phyloP scores from a whole-genome alignment of 495 filamentous ascomycete genomes.

The Glarea lozoyensis region DNA sequence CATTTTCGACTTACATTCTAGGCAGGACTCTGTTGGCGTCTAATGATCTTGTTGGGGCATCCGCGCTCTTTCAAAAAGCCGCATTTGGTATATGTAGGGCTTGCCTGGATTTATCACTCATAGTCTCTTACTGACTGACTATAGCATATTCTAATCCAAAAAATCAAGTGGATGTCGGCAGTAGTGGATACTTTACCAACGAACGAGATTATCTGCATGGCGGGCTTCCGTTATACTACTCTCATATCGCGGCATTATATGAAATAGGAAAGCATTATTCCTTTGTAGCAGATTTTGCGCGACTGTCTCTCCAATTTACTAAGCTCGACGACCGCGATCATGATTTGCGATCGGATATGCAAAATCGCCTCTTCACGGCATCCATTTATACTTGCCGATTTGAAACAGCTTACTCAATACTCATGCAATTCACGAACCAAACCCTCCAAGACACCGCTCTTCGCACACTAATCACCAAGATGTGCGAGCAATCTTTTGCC shows the following conservation, averaged over 20 bases:
- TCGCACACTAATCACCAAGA: slow-evolving; percentile 56
- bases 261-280: slow-evolving; percentile 66
- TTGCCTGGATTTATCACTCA: too few relatives aligned
- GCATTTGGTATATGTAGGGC: slow-evolving; percentile 75
- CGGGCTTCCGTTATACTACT: slow-evolving; percentile 76
- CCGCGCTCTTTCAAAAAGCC: slow-evolving; percentile 71
- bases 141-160: slow-evolving; percentile 12
- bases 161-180: slow-evolving; percentile 30
- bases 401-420: slow-evolving; percentile 70
- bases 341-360: slow-evolving; percentile 51
- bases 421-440: slow-evolving; percentile 59
- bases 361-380: slow-evolving; percentile 74
- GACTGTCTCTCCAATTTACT: slow-evolving; percentile 62
- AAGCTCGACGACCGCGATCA: slow-evolving; percentile 21
- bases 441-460: slow-evolving; percentile 56
- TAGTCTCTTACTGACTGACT: too few relatives aligned
- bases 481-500: slow-evolving; percentile 59
- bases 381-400: slow-evolving; percentile 68
- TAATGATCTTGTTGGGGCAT: slow-evolving; percentile 62
- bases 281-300: slow-evolving; percentile 77
- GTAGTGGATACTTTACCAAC: slow-evolving; percentile 57
- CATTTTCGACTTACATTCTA: slow-evolving; percentile 80
- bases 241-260: slow-evolving; percentile 75
- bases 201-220: slow-evolving; percentile 64
- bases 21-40: slow-evolving; percentile 69